These are phyloP conservation scores for Wickerhamiella hasegawae DNA, from an alignment of 805 yeast genomes.

Conservation along the genomic window DNA sequence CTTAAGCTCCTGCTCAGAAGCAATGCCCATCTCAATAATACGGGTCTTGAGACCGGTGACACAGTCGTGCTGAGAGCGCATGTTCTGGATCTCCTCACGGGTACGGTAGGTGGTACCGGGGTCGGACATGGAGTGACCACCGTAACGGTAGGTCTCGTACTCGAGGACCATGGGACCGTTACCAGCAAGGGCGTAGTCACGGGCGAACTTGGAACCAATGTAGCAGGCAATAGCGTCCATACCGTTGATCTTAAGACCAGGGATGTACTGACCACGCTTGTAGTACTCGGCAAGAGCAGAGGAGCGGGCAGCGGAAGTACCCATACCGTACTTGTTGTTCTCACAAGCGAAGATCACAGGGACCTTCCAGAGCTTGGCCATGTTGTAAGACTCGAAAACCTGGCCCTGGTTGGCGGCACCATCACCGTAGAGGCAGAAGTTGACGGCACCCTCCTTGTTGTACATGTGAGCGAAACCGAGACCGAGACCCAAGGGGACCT, in stretches of 20 bases:
- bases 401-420: conserved; percentile 99
- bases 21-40: conserved; percentile 65
- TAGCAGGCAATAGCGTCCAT: conserved; percentile 93
- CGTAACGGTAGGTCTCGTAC: conserved; percentile 97
- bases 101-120: conserved; percentile 99
- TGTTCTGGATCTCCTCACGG: conserved; percentile 98
- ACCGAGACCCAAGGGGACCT: conserved; percentile 96
- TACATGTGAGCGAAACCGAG: conserved; percentile 97
- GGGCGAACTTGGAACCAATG: conserved; percentile 93
- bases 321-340: conserved; percentile 99
- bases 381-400: conserved; percentile 93
- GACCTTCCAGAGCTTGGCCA: conserved; percentile 97
- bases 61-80: conserved; percentile 97
- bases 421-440: conserved; percentile 90
- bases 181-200: conserved; percentile 85
- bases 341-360: conserved; percentile 94
- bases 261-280: conserved; percentile 98
- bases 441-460: conserved; percentile 54
- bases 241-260: conserved; percentile 96
- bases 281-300: conserved; percentile 93
- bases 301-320: conserved; percentile 93
- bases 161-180: conserved; percentile 94
- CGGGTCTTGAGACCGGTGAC: conserved; percentile 88
- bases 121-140: conserved; percentile 99
- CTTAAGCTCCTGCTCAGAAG: conserved; percentile 90